Conservation (phyloP, 495 filamentous ascomycete species). For the Melanomma pulvis-pyrius region DNA sequence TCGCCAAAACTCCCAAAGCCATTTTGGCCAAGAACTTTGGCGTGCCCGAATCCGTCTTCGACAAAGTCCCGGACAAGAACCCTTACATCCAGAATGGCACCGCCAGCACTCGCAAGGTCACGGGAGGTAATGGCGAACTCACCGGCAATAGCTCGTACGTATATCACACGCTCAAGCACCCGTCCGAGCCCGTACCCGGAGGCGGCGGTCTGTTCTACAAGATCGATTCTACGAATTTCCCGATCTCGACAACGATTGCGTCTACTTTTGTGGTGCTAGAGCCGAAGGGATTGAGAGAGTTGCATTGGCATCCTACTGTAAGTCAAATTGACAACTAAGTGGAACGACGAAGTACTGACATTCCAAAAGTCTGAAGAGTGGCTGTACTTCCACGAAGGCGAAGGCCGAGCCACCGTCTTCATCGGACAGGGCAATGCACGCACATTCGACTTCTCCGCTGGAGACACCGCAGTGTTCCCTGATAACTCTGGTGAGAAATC, state of each 20-base stretch:
- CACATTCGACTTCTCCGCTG: conserved; percentile 66
- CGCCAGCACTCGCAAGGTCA: conserved; percentile 53
- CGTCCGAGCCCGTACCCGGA: conserved; percentile 57
- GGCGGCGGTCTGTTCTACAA: conserved; percentile 61
- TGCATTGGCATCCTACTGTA: conserved; percentile 72
- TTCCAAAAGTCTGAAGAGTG: conserved; percentile 60
- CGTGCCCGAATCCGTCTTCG: conserved; percentile 58
- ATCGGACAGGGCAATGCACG: conserved; percentile 59
- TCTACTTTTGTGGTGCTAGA: conserved; percentile 62
- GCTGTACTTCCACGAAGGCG: conserved; percentile 66
- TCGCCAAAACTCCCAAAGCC: conserved; percentile 61
- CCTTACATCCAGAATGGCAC: conserved; percentile 62
- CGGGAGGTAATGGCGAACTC: conserved; percentile 53
- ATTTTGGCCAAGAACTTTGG: conserved; percentile 70
- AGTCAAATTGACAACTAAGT: conserved; percentile 25
- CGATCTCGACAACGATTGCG: conserved; percentile 62
- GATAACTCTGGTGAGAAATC: conserved; percentile 57
- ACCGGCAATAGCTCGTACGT: conserved; percentile 60
- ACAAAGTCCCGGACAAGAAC: conserved; percentile 57
- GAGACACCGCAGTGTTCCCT: conserved; percentile 67
- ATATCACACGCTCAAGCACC: conserved; percentile 57
- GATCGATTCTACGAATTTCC: conserved; percentile 66
- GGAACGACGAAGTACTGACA: conserved; percentile 24
- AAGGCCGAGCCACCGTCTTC: conserved; percentile 63
- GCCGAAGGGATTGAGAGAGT: conserved; percentile 62